These are phyloP conservation scores for Gossypium schwendimanii DNA, from an alignment of 441 rosid genomes.

Conservation along the genomic window DNA sequence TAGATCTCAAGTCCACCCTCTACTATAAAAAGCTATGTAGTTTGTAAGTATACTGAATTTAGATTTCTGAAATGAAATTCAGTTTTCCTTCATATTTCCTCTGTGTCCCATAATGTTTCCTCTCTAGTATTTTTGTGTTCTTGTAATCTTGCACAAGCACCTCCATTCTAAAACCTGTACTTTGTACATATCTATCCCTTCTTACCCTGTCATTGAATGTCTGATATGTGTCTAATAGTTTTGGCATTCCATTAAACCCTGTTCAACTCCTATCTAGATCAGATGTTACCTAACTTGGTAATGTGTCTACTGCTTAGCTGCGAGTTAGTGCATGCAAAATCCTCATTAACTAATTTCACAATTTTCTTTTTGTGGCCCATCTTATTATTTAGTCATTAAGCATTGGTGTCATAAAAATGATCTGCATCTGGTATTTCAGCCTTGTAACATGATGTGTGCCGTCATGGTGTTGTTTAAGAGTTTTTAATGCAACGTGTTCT, in stretches of 20 bases:
- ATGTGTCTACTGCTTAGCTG: background rate
- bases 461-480: background rate
- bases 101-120: background rate
- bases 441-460: background rate
- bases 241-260: background rate
- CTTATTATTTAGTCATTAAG: background rate
- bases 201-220: background rate
- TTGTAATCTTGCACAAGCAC: background rate
- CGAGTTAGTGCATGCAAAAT: background rate
- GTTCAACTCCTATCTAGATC: constrained; percentile 1
- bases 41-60: background rate
- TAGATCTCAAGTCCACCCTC: background rate
- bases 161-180: background rate
- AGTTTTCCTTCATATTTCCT: background rate
- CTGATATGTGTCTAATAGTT: background rate
- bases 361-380: background rate
- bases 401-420: background rate
- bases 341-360: background rate
- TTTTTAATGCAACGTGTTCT: background rate
- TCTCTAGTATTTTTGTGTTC: background rate
- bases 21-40: background rate
- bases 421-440: constrained; percentile 3
- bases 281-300: background rate
- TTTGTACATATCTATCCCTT: background rate
- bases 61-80: background rate